Base-by-base conservation (phyloP, 306 rosid genomes). In the Mucuna pruriens region DNA sequence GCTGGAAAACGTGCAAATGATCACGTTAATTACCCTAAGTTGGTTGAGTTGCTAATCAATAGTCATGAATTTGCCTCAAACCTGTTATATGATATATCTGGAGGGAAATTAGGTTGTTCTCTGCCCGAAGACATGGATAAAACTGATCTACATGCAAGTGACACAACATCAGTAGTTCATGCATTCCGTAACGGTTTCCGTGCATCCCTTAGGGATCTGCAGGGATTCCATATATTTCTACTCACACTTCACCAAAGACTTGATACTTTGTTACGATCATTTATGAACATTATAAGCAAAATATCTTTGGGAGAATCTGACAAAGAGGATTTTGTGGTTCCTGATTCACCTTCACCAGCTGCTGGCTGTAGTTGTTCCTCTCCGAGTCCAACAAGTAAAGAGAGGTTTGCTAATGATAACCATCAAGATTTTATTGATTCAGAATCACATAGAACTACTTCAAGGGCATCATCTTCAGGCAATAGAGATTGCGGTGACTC, bases 1-100 rank as follows among this genome's bases (percentile, higher is more conserved):
- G 96, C 92, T 22, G 99, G 98, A 77, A 95, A 93, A 83, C 99
- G 98, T 52, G 86, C 94, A 86, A 86, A 91, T 82, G 99, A 95
- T 85, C 99, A 93, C 51, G 97, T 85, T 29, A 88, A 75, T 85
- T 95, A 93, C 81, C 99, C 99, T 25, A 95, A 86, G 86, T 82
- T 95, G 90, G 93, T 95, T 77, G 99, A 95, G 88, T 86, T 95
- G 81, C 81, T 95, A 9, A 89, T 90, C 68, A 88, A 93, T 70
- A 90, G 94, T 89, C 87, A 92, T 68, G 97, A 88, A 76, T 95
- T 83, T 80, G 90, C 97, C 80, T 90, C 94, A 51, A 87, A 89
- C 87, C 85, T 95, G 49, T 75, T 95, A 71, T 83, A 87, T 84
- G 98, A 89, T 76, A 84, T 93, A 88, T 87, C 99, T 34, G 90